phyloP scores from a whole-genome alignment of 306 rosid species.

The Luffa acutangula region DNA sequence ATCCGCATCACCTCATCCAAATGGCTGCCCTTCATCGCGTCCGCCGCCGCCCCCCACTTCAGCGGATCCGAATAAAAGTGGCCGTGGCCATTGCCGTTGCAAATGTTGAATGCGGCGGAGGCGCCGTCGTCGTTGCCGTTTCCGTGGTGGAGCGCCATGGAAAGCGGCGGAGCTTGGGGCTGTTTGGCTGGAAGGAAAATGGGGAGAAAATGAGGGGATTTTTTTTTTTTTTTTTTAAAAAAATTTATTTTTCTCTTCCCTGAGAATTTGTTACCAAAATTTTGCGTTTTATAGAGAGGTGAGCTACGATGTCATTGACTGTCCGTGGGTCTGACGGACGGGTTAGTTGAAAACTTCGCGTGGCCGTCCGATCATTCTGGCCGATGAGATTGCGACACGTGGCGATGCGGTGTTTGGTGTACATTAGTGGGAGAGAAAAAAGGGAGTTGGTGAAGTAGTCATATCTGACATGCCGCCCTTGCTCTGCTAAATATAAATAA shows the following conservation, averaged over 20 bases:
- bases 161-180: neutral
- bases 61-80: neutral
- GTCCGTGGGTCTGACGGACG: constrained; percentile 59
- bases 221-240: constrained; percentile 19
- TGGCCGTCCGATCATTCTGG: constrained; percentile 40
- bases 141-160: neutral
- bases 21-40: constrained; percentile 55
- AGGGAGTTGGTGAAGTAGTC: neutral
- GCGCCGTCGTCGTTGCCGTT: neutral
- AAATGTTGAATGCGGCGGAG: neutral
- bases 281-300: constrained; percentile 21
- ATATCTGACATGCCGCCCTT: neutral
- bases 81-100: neutral
- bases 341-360: constrained; percentile 55
- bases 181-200: neutral
- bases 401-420: constrained; percentile 2
- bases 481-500: neutral
- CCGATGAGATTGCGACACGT: constrained; percentile 32
- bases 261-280: neutral
- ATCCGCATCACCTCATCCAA: constrained; percentile 62
- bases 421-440: neutral
- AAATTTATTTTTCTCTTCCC: neutral
- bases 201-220: neutral
- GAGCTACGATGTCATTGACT: constrained; percentile 9
- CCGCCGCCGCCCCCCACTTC: constrained; percentile 65